A percentile compares a stretch with the other conserved stretches of the same genome.
These are phyloP conservation scores for Stipa capillata DNA, from an alignment of 176 grass and related monocot genomes.

Conservation along the genomic window DNA sequence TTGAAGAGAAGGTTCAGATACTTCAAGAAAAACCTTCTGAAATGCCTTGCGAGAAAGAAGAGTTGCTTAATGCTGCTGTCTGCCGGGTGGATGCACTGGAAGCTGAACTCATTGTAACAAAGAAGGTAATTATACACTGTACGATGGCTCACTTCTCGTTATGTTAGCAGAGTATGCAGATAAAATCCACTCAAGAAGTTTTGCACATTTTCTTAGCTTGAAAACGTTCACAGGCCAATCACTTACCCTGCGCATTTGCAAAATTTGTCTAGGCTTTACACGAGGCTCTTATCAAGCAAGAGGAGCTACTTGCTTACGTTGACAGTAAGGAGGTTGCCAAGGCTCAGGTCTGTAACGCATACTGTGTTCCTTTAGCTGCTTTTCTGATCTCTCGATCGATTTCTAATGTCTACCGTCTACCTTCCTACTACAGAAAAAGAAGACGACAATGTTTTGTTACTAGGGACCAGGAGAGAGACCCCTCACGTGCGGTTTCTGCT, in stretches of 20 bases:
- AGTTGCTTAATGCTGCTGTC: conserved; percentile 91
- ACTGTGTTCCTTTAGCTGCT: not conserved
- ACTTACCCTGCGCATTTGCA: not conserved
- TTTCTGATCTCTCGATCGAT: not conserved
- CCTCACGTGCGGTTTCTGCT: not conserved
- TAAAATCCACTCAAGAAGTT: not conserved
- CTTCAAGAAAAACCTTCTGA: conserved; percentile 84
- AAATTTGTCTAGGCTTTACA: conserved; percentile 59
- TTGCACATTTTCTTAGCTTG: not conserved
- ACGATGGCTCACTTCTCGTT: not conserved
- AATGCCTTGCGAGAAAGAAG: conserved; percentile 97
- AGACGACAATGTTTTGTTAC: conserved; percentile 61
- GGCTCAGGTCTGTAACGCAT: conserved; percentile 47
- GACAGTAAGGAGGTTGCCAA: conserved; percentile 79
- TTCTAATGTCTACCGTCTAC: not conserved
- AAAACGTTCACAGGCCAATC: not conserved
- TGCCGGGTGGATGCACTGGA: conserved; percentile 90
- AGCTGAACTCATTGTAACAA: conserved; percentile 96
- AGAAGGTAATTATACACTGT: conserved; percentile 55
- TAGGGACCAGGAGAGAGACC: conserved; percentile 19
- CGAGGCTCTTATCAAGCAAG: conserved; percentile 93
- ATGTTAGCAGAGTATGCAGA: not conserved
- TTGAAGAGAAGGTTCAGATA: conserved; percentile 80
- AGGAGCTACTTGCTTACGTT: conserved; percentile 82
- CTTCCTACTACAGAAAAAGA: conserved; percentile 38